phyloP scores from a whole-genome alignment of 129 eudicot genomes.

The Artemisia annua region DNA sequence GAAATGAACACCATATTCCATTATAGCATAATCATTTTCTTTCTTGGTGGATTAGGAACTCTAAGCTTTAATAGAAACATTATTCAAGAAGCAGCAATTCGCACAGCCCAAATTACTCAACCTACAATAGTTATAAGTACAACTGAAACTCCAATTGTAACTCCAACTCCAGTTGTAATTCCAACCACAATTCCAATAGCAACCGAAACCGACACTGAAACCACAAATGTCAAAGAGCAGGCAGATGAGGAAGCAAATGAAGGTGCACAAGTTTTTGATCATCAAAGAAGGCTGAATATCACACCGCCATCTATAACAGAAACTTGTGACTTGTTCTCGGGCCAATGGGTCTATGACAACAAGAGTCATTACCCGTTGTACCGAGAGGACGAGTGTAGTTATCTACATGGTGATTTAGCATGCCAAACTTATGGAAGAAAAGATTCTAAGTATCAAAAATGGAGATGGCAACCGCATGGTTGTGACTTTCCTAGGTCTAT shows the following conservation, averaged over 20 bases:
- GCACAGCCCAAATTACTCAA: too few relatives aligned
- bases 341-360: conserved; percentile 40
- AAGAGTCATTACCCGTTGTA: conserved; percentile 43
- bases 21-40: conserved; percentile 32
- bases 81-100: conserved; percentile 4
- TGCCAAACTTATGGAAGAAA: conserved; percentile 46
- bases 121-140: too few relatives aligned
- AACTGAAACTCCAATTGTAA: too few relatives aligned
- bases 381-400: conserved; percentile 31
- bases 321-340: conserved; percentile 39
- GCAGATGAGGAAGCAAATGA: not conserved
- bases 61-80: conserved; percentile 25
- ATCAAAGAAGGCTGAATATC: conserved; percentile 29
- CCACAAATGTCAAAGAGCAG: too few relatives aligned
- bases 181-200: too few relatives aligned
- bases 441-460: conserved; percentile 38
- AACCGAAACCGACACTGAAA: too few relatives aligned
- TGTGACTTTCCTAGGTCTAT: conserved; percentile 41
- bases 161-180: too few relatives aligned
- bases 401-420: conserved; percentile 33
- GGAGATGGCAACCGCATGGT: conserved; percentile 55
- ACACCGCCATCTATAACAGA: conserved; percentile 22
- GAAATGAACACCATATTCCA: conserved; percentile 37
- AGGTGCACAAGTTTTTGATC: conserved; percentile 17
- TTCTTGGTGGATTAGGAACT: conserved; percentile 38